Conservation (phyloP, 2,329 filamentous ascomycete species). For the Lasiodiplodia gonubiensis region DNA sequence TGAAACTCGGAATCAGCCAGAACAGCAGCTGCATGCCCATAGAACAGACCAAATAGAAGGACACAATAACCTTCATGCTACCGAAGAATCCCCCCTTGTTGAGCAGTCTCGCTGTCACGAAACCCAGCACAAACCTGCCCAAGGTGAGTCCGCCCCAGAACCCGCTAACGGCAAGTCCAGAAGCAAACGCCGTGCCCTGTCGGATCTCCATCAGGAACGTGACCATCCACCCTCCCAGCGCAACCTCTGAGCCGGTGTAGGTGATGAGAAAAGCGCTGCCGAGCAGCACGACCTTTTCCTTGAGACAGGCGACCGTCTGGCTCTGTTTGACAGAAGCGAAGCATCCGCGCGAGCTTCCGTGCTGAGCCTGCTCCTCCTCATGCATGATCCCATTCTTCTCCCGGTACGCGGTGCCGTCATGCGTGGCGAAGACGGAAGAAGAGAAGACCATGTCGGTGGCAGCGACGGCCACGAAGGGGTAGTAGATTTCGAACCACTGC, state of each 20-base stretch:
- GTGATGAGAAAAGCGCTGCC: conserved; percentile 74
- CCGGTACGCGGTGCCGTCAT: no score
- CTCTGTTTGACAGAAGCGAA: no score
- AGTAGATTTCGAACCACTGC: conserved; percentile 77
- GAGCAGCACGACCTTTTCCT: conserved; percentile 63
- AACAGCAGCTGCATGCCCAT: conserved; percentile 32
- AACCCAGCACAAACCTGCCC: conserved; percentile 31
- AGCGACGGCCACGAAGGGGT: conserved; percentile 70
- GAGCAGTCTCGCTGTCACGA: conserved; percentile 27
- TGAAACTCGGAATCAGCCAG: conserved; percentile 32
- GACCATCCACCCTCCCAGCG: conserved; percentile 81
- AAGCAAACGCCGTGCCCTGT: conserved; percentile 40
- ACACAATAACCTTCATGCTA: conserved; percentile 31
- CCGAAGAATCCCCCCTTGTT: neutral
- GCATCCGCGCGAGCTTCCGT: no score
- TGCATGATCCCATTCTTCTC: no score
- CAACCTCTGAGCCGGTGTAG: conserved; percentile 80
- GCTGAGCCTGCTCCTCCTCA: no score
- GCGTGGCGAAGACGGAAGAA: conserved; percentile 60
- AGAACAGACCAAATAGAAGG: conserved; percentile 15
- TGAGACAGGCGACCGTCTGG: conserved; percentile 51
- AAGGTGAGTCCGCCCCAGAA: conserved; percentile 34
- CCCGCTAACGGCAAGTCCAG: conserved; percentile 29
- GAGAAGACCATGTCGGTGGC: conserved; percentile 61
- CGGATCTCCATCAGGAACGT: conserved; percentile 83